These are phyloP conservation scores for Dissoconium aciculare DNA, from an alignment of 2,329 filamentous ascomycete genomes.

Conservation along the genomic window DNA sequence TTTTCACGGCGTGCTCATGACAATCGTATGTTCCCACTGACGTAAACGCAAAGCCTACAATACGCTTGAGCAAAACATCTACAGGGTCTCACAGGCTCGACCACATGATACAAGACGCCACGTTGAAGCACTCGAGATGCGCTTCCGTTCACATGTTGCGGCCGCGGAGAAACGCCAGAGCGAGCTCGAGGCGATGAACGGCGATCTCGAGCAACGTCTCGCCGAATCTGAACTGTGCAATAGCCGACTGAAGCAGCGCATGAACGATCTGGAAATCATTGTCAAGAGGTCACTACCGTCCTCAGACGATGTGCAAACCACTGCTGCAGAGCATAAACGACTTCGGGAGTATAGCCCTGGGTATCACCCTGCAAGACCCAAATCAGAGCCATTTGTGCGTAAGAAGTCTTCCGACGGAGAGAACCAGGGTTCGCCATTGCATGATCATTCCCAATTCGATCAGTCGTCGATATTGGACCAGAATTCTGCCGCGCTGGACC, in stretches of 20 bases:
- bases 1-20: not conserved
- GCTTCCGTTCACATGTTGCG: not conserved
- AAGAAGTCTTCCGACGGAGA: too few species aligned
- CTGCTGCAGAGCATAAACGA: not conserved
- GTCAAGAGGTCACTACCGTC: not conserved
- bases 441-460: not conserved
- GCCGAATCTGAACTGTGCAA: not conserved
- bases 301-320: not conserved
- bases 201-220: not conserved
- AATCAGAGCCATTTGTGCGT: too few species aligned
- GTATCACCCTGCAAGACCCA: too few species aligned
- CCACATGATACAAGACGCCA: not conserved
- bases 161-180: not conserved
- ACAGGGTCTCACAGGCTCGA: not conserved
- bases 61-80: not conserved
- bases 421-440: too few species aligned
- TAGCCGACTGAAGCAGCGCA: not conserved
- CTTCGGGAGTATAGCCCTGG: too few species aligned
- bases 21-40: not conserved
- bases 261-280: not conserved
- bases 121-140: not conserved
- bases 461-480: not conserved
- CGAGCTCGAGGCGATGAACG: not conserved
- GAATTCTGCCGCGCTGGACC: too few species aligned
- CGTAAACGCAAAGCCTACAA: constrained; percentile 1